Evolutionary conservation across 2,329 filamentous ascomycete genomes (phyloP), one percentile per base, ranked within the genome.

Genomic region (Onygenales sp.): DNA sequence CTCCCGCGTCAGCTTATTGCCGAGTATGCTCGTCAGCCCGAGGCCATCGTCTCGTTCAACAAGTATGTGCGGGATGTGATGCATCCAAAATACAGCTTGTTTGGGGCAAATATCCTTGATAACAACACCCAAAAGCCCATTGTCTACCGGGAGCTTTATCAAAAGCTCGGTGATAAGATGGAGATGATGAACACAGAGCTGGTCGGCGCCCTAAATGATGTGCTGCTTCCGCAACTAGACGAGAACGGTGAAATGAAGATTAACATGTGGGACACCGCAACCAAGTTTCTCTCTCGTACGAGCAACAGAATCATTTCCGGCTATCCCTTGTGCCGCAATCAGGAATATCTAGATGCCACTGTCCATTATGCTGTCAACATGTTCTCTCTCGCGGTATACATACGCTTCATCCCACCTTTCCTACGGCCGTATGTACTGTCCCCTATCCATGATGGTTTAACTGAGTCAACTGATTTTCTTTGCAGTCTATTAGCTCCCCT

Each of bases 331-430:
- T 58, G 57, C 38, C 52, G 54, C 14, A 55, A 60, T 21, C 52
- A 60, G 32, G 57, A 58, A 44, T 60, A 55, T 46, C 43, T 56
- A 10, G 57, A 60, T 52, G 57, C 55, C 9, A 55, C 57, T n/a
- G 55, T 53, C 10, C 49, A 58, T 44, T 60, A 58, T 32, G 55
- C 58, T 7, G 57, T 53, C 14, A 57, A 45, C 39, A 53, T 60
- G 48, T 59, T 59, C 46, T 51, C 58, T 38, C 38, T 45, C 46
- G 58, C 56, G 5, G 27, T 58, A n/a, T 58, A 57, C 31, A 50
- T 54, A 31, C 57, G 58, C 17, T 58, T 59, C 31, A 58, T 59
- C 45, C 57, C 48, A 7, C 36, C 39, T 13, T 54, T 51, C 17
- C 48, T 54, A 36, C 38, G 38, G 21, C 53, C 48, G 41, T 52